phyloP scores from a whole-genome alignment of 257 asterid species.

The Petunia axillaris region DNA sequence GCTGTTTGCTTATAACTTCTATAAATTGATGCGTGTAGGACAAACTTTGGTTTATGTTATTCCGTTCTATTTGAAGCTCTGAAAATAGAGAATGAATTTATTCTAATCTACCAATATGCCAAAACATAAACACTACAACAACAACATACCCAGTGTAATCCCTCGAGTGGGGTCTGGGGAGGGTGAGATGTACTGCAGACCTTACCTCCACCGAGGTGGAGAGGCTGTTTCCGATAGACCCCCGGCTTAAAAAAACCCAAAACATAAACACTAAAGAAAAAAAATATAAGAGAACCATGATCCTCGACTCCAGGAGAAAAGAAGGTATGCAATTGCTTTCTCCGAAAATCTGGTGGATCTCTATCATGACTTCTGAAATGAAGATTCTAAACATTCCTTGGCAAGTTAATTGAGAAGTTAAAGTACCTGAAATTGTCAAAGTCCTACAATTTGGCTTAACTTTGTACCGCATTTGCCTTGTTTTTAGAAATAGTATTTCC shows the following conservation, averaged over 20 bases:
- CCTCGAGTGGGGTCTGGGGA: too few relatives aligned
- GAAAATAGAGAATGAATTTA: constrained; percentile 1
- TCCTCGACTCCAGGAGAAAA: neutral
- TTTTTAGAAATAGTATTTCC: neutral
- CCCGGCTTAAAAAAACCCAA: neutral
- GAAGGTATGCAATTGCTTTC: constrained; percentile 3
- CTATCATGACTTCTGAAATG: constrained; percentile 20
- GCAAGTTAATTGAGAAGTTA: constrained; percentile 10
- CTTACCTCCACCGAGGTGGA: too few relatives aligned
- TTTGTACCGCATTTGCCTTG: neutral
- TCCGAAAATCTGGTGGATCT: neutral
- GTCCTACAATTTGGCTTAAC: constrained; percentile 8
- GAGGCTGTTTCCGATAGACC: too few relatives aligned
- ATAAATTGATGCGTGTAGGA: neutral
- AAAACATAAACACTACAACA: constrained; percentile 3
- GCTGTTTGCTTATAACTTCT: neutral
- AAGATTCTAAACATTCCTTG: neutral
- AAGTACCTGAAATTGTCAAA: constrained; percentile 2
- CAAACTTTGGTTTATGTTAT: neutral
- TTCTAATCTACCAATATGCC: constrained; percentile 5
- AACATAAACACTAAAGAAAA: constrained; percentile 5
- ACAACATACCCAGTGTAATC: too few relatives aligned
- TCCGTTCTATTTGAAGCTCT: neutral
- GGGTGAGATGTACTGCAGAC: too few relatives aligned
- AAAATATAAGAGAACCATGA: neutral